These are phyloP conservation scores for Colletotrichum orchidophilum DNA, from an alignment of 2,329 filamentous ascomycete genomes.

Conservation along the genomic window DNA sequence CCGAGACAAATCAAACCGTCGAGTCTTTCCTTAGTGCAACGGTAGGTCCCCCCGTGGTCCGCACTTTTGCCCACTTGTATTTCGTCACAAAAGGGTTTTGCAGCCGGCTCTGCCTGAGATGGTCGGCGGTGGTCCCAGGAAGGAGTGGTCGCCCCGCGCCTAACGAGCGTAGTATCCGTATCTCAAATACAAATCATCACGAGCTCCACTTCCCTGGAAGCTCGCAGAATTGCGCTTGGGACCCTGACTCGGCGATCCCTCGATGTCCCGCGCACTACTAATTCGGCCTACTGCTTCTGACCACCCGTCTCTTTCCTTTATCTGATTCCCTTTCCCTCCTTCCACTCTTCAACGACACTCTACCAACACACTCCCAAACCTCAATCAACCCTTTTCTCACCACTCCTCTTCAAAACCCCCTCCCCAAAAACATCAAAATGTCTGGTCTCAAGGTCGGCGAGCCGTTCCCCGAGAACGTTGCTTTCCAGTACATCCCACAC, in stretches of 20 bases:
- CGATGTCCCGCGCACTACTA: slow-evolving; percentile 23
- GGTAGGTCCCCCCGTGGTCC: not conserved
- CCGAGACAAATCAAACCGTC: not conserved
- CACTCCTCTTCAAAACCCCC: slow-evolving; percentile 1
- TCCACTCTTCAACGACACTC: not conserved
- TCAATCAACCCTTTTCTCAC: slow-evolving; percentile 1
- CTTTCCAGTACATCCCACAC: slow-evolving; percentile 87
- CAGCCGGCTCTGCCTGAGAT: too few relatives aligned
- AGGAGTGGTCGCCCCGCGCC: slow-evolving; percentile 25
- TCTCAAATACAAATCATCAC: slow-evolving; percentile 32
- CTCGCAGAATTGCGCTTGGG: slow-evolving; percentile 30
- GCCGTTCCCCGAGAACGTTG: slow-evolving; percentile 81
- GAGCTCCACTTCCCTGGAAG: slow-evolving; percentile 30
- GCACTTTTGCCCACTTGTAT: slow-evolving; percentile 2
- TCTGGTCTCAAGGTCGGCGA: slow-evolving; percentile 82
- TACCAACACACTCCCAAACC: not conserved
- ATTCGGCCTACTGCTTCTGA: slow-evolving; percentile 7
- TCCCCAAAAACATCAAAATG: slow-evolving; percentile 47
- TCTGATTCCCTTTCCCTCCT: not conserved
- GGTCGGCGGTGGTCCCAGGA: slow-evolving; percentile 1
- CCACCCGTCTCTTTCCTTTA: not conserved
- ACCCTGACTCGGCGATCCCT: slow-evolving; percentile 29
- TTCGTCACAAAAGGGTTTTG: slow-evolving; percentile 9
- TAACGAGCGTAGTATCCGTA: slow-evolving; percentile 4
- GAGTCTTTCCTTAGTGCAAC: not conserved